Conservation (phyloP, 2,329 filamentous ascomycete genomes). For the Pseudogymnoascus sp. region DNA sequence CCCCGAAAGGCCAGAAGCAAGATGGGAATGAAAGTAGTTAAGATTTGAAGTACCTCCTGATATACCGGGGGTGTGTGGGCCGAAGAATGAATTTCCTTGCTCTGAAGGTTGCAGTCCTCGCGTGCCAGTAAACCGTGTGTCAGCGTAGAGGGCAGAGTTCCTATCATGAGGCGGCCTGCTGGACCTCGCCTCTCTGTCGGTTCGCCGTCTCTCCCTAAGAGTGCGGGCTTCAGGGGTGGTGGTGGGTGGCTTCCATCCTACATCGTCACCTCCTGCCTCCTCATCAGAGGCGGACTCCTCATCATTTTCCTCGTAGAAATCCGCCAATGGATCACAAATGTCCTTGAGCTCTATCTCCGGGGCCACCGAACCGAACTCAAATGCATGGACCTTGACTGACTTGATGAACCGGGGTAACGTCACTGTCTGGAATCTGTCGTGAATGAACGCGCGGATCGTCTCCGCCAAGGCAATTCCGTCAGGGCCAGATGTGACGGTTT, state of each 20-base stretch:
- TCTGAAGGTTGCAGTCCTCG: constrained; percentile 30
- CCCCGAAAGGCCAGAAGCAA: constrained; percentile 64
- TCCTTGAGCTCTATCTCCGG: constrained; percentile 91
- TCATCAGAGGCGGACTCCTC: constrained; percentile 55
- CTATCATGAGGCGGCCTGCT: constrained; percentile 20
- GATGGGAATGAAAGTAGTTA: constrained; percentile 75
- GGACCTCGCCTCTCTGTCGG: constrained; percentile 30
- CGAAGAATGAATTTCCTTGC: constrained; percentile 50
- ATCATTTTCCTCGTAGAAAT: constrained; percentile 85
- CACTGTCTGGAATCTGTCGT: constrained; percentile 91
- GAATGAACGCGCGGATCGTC: constrained; percentile 84
- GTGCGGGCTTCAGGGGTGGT: constrained; percentile 17
- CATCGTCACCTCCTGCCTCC: constrained; percentile 40
- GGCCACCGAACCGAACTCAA: constrained; percentile 78
- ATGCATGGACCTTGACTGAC: constrained; percentile 87
- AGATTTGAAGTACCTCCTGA: constrained; percentile 69
- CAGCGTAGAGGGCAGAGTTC: constrained; percentile 33
- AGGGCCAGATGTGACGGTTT: constrained; percentile 78
- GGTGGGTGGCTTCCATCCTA: constrained; percentile 20
- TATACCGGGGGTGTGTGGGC: constrained; percentile 53
- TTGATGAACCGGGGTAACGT: constrained; percentile 92
- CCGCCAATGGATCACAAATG: constrained; percentile 87
- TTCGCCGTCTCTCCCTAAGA: constrained; percentile 30
- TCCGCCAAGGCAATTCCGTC: constrained; percentile 81
- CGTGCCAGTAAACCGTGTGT: constrained; percentile 31